Base-by-base conservation (phyloP, 805 yeast species). In the Cyberlindnera mississippiensis region DNA sequence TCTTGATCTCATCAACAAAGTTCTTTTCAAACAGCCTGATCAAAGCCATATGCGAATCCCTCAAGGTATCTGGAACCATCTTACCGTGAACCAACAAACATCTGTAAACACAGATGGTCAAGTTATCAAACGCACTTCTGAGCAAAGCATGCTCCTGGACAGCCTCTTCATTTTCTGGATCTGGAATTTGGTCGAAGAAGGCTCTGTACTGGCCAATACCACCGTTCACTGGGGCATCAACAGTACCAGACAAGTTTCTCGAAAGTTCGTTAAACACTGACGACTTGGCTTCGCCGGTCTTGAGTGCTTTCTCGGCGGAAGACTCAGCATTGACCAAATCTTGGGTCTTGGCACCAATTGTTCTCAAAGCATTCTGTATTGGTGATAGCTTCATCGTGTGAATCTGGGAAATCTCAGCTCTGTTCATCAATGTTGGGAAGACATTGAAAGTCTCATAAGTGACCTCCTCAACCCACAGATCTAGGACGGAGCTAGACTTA, bases 151-250 rank as follows among this genome's bases (percentile, higher is more conserved):
- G 33, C 15, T 68, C 71, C 32, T 55, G 51, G 1, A 42, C 40
- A 10, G 50, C 50, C 26, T 61, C 56, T 28, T 55, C 59, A 13
- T 52, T 48, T 4, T 54, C 52, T 10, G 56, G 52, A 20, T 53
- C 53, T 19, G 57, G 53, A 7, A 60, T 62, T 37, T 70, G 72
- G 28, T 60, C 62, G 57, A 85, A 76, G 58, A 88, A 86, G 2
- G 75, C 75, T 41, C 90, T 72, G 63, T 85, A 88, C 57, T 84
- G 88, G 2, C 87, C 85, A 49, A 88, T 85, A 44, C 96, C 96
- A 28, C 96, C 96, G 59, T 88, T 88, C 6, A 88, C 91, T 3
- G 96, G 96, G 0, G 96, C 79, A 59, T 87, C 95, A 41, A 89
- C 90, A 0, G 96, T 85, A 33, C 96, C 96, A 3, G 87, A 75